Percentiles rank a stretch among this genome's conserved stretches.
Conservation (phyloP, 1,139 yeast genomes). For the Saccharomyces hybrid region DNA sequence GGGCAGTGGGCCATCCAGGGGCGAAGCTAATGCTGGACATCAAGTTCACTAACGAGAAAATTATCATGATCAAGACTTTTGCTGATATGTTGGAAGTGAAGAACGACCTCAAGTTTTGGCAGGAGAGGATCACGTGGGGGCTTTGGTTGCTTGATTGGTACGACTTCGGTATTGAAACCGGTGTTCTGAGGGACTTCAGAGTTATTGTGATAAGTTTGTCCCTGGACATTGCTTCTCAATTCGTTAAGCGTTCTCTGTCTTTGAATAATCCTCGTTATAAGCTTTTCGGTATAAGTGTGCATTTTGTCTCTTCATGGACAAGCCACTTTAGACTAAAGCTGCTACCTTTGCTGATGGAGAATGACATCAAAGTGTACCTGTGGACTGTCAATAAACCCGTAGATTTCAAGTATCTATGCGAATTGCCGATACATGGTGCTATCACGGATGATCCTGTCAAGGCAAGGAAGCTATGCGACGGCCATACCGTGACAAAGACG, state of each 20-base stretch:
- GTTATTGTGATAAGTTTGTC: conserved; percentile 49
- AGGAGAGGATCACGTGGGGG: conserved; percentile 62
- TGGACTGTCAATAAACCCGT: conserved; percentile 70
- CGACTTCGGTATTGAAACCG: conserved; percentile 41
- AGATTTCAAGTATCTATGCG: conserved; percentile 37
- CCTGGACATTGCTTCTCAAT: conserved; percentile 31
- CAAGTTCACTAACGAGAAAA: conserved; percentile 60
- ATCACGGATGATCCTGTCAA: conserved; percentile 51
- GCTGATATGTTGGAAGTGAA: conserved; percentile 43
- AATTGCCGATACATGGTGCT: conserved; percentile 50
- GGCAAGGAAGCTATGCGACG: conserved; percentile 14
- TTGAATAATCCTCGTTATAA: conserved; percentile 34
- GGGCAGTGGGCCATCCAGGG: conserved; percentile 43
- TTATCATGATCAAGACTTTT: conserved; percentile 48
- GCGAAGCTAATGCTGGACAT: conserved; percentile 71
- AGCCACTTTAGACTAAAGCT: conserved; percentile 36
- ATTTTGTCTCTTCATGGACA: conserved; percentile 38
- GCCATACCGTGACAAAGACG: not conserved
- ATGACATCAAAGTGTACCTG: conserved; percentile 51
- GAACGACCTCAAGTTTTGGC: conserved; percentile 58
- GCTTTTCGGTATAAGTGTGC: conserved; percentile 40
- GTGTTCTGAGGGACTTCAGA: conserved; percentile 38
- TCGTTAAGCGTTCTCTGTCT: conserved; percentile 31
- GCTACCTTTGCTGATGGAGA: conserved; percentile 33
- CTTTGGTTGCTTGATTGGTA: conserved; percentile 70